Evolutionary conservation across 331 rosid species (phyloP).

Genomic region (Phaseolus coccineus): DNA sequence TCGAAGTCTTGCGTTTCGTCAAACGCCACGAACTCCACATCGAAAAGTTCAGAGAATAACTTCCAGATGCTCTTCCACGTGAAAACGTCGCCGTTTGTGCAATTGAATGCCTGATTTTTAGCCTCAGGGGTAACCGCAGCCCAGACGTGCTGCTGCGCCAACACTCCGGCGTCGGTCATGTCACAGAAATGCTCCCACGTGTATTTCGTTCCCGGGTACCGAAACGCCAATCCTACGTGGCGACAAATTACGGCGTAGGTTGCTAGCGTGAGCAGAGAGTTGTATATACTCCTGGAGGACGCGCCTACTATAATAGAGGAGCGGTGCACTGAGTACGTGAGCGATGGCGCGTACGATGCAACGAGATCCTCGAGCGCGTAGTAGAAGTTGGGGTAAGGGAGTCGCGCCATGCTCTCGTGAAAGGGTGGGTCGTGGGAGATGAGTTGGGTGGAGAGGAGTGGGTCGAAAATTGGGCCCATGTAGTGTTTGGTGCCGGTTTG

Average conservation of each 20-base stretch:
- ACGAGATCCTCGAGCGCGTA: conserved; percentile 50
- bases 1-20: conserved; percentile 43
- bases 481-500: conserved; percentile 58
- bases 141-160: conserved; percentile 59
- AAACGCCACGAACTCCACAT: conserved; percentile 43
- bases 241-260: conserved; percentile 41
- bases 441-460: not conserved
- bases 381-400: conserved; percentile 54
- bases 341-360: not conserved
- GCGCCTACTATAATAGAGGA: conserved; percentile 49
- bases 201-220: conserved; percentile 44
- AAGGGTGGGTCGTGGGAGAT: conserved; percentile 42
- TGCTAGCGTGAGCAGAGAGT: conserved; percentile 23
- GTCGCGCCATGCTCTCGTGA: conserved; percentile 40
- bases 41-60: conserved; percentile 25
- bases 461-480: conserved; percentile 53
- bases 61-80: conserved; percentile 53
- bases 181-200: conserved; percentile 63
- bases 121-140: conserved; percentile 45
- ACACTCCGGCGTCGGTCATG: conserved; percentile 41
- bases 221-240: conserved; percentile 43
- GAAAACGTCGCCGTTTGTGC: conserved; percentile 52
- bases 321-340: conserved; percentile 51
- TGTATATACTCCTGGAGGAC: conserved; percentile 26
- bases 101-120: conserved; percentile 50